phyloP scores from a whole-genome alignment of 2,329 filamentous ascomycete species.

The Aaosphaeria arxii region DNA sequence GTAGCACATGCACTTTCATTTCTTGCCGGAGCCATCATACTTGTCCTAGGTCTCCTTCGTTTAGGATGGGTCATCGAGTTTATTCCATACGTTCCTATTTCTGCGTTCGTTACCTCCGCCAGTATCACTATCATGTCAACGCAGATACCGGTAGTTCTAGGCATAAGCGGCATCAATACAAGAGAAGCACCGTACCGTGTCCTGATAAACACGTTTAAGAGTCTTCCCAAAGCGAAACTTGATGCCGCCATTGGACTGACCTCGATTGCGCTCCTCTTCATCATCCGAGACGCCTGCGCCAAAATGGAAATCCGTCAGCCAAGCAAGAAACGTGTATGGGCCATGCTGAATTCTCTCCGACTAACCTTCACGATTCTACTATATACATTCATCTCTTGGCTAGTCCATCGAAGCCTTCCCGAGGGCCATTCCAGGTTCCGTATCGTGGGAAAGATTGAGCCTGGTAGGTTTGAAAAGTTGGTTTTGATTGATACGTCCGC shows the following conservation, averaged over 20 bases:
- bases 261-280: conserved; percentile 73
- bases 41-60: conserved; percentile 73
- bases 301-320: conserved; percentile 66
- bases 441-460: conserved; percentile 72
- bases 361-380: conserved; percentile 85
- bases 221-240: conserved; percentile 63
- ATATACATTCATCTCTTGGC: conserved; percentile 84
- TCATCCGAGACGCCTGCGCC: conserved; percentile 54
- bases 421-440: conserved; percentile 53
- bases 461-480: conserved; percentile 48
- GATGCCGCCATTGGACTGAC: conserved; percentile 89
- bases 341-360: conserved; percentile 83
- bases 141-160: conserved; percentile 77
- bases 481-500: background rate
- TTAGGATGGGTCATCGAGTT: conserved; percentile 90
- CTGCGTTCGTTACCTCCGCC: conserved; percentile 95
- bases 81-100: conserved; percentile 85
- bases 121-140: conserved; percentile 84
- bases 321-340: conserved; percentile 66
- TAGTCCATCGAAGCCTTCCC: conserved; percentile 58
- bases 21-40: conserved; percentile 73
- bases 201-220: conserved; percentile 76
- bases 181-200: conserved; percentile 76
- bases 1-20: conserved; percentile 78
- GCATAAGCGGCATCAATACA: conserved; percentile 70